phyloP scores from a whole-genome alignment of 2,329 filamentous ascomycete genomes.

The Niveomyces coronatus region DNA sequence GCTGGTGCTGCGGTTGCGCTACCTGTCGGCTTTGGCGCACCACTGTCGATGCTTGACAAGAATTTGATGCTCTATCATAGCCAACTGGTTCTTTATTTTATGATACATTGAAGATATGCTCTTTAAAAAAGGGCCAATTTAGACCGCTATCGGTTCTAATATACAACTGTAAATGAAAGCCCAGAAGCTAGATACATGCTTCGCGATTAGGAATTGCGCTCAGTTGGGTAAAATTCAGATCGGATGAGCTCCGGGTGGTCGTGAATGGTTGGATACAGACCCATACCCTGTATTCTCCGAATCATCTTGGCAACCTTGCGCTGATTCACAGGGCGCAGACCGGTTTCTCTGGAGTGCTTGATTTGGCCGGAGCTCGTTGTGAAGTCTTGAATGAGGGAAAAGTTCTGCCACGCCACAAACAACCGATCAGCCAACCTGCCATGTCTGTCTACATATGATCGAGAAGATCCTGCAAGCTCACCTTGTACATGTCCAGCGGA shows the following conservation, averaged over 20 bases:
- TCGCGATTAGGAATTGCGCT: constrained; percentile 1
- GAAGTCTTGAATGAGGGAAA: constrained; percentile 81
- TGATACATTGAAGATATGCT: too few relatives aligned
- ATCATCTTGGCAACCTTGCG: constrained; percentile 89
- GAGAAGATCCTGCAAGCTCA: too few relatives aligned
- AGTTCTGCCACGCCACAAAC: constrained; percentile 53
- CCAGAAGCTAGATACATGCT: too few relatives aligned
- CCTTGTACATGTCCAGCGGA: constrained; percentile 80
- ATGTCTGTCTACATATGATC: not conserved
- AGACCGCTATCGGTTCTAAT: too few relatives aligned
- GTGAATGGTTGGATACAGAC: constrained; percentile 86
- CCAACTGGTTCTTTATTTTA: too few relatives aligned
- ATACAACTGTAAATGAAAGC: too few relatives aligned
- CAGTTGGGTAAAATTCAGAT: constrained; percentile 21
- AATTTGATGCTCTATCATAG: too few relatives aligned
- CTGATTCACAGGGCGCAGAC: constrained; percentile 81
- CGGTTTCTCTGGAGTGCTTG: constrained; percentile 63
- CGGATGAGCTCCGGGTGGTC: constrained; percentile 72
- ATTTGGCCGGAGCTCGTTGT: constrained; percentile 80
- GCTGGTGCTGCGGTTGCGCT: too few relatives aligned
- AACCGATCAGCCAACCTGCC: not conserved
- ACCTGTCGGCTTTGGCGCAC: too few relatives aligned
- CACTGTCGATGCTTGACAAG: too few relatives aligned
- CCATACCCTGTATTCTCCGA: constrained; percentile 76
- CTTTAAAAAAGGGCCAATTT: too few relatives aligned